Percentiles rank a stretch among this genome's conserved stretches.
Evolutionary conservation across 371 early-diverging fungal species (phyloP).

Genomic region (Umbelopsis sp.): DNA sequence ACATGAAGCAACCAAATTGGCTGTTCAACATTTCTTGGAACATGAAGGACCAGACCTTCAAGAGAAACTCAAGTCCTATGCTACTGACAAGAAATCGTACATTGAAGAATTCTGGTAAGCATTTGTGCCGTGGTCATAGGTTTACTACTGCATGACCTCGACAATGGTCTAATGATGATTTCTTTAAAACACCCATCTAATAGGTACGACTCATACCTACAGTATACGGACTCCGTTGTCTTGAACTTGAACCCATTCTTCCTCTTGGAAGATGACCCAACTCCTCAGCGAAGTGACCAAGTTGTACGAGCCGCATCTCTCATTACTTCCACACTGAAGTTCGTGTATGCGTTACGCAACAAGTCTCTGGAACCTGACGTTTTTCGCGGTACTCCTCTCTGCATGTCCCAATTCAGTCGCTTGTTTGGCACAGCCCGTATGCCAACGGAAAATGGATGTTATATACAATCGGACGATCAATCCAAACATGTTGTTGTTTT

Average conservation of each 20-base stretch:
- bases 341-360: conserved; percentile 47
- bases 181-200: background rate
- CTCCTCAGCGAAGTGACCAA: conserved; percentile 54
- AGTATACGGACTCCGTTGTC: conserved; percentile 50
- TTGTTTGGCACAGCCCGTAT: conserved; percentile 67
- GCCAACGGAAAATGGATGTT: conserved; percentile 58
- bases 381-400: conserved; percentile 65
- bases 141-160: conserved; percentile 5
- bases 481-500: conserved; percentile 68
- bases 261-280: conserved; percentile 56
- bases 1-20: conserved; percentile 60
- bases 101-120: conserved; percentile 62
- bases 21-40: conserved; percentile 72
- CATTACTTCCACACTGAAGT: conserved; percentile 57
- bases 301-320: conserved; percentile 54
- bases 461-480: conserved; percentile 48
- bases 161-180: background rate
- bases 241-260: conserved; percentile 59
- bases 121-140: conserved; percentile 10
- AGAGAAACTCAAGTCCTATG: conserved; percentile 69
- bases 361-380: conserved; percentile 67
- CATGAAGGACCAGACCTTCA: conserved; percentile 81
- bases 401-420: conserved; percentile 69
- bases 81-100: conserved; percentile 57
- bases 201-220: conserved; percentile 57